A percentile compares a stretch with the other conserved stretches of the same genome.
These are phyloP conservation scores for Pythium folliculosum DNA, from an alignment of 352 stramenopile species.

Conservation along the genomic window DNA sequence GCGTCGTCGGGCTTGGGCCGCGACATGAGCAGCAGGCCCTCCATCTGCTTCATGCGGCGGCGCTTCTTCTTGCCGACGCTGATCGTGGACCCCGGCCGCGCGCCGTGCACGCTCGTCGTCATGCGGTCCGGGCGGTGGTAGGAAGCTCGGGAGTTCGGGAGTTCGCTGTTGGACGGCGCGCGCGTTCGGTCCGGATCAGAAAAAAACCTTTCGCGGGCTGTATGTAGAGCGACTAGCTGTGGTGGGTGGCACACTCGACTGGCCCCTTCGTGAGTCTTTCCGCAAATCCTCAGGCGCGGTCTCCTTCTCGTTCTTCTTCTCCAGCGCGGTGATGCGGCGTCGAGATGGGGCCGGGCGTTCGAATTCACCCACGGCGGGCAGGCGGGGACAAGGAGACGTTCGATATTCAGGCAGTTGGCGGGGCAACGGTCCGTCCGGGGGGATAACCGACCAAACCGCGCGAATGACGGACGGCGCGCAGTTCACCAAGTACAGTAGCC, in stretches of 20 bases:
- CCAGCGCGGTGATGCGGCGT: neutral
- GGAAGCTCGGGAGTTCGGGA: neutral
- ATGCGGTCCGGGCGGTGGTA: too few species aligned
- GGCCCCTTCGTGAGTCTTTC: neutral
- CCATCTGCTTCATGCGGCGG: constrained; percentile 82
- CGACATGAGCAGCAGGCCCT: constrained; percentile 67
- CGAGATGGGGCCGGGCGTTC: neutral
- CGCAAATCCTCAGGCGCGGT: neutral
- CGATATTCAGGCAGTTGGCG: constrained; percentile 9
- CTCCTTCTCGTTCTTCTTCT: constrained; percentile 1
- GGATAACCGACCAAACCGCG: neutral
- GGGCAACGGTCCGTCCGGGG: neutral
- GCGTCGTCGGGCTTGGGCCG: constrained; percentile 34
- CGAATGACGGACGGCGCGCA: neutral
- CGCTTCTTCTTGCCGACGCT: constrained; percentile 43
- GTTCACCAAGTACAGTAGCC: neutral
- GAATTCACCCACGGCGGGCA: neutral
- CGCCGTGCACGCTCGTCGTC: too few species aligned
- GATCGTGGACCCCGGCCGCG: constrained; percentile 22
- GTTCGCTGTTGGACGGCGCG: neutral
- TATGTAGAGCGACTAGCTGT: too few species aligned
- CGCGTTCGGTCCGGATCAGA: constrained; percentile 1
- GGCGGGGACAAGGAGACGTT: neutral
- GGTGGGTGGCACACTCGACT: neutral
- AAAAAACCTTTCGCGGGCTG: neutral